Evolutionary conservation across 805 yeast species (phyloP), one percentile per base, ranked within the genome.

Genomic region (Saccharomycopsis fibuligera): DNA sequence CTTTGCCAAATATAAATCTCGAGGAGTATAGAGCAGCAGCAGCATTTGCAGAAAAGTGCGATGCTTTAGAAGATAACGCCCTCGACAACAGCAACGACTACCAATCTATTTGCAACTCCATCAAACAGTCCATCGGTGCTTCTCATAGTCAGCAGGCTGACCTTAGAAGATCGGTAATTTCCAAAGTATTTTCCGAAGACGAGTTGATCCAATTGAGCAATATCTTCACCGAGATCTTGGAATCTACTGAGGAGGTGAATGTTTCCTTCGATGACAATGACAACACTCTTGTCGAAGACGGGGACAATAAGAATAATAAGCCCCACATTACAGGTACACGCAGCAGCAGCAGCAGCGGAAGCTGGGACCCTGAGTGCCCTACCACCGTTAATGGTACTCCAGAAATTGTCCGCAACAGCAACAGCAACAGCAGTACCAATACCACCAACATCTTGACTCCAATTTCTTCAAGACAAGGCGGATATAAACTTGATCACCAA

Each of bases 341-440:
- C 31, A 12, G 12, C 31, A 27, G 31, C 31, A 27, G 8, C 31
- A 27, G 31, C 12, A 33, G 17, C 19, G 37, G 17, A 6, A 33
- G n/a, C 5, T 49, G 53, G 53, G 33, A 40, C n/a, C 37, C 31
- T 5, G 50, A 50, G 6, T 50, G 54, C 21, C 50, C 51, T 23
- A 50, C 54, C 6, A 38, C 25, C 14, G 45, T 50, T 35, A 47
- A 25, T 31, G 51, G 48, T 2, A 33, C 54, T n/a, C 54, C 54
- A 8, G 47, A 39, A 5, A 31, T 12, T 14, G 6, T 31, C 22
- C 10, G 39, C 6, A 41, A 14, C 39, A 29, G 19, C n/a, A 12
- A 38, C 8, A n/a, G 10, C 39, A 35, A 35, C 10, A 35, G 10
- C 39, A 19, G 17, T 35, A 19, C 8, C 39, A 19, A 35, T 21